Evolutionary conservation across 345 rosid species (phyloP), one percentile per base, ranked within the genome.

Genomic region (Microcos paniculata): DNA sequence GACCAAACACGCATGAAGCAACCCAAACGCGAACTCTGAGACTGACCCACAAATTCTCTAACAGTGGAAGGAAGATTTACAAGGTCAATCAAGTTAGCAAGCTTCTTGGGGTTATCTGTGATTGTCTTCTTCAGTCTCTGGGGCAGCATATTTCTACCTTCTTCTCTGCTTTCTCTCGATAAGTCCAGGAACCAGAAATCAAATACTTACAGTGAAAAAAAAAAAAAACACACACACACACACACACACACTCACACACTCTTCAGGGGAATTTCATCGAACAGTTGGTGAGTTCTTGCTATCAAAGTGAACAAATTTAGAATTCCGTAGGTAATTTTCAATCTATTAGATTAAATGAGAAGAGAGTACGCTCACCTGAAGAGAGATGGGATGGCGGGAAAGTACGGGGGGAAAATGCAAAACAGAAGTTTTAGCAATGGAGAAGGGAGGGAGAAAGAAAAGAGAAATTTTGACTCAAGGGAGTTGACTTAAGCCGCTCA

Each of bases 1-100:
- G 97, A 89, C 98, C 97, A 96, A 51, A 91, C 92, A 78, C 86
- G 84, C 89, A 85, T 87, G 90, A 96, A 90, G 82, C 96, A 93
- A 53, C 94, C 96, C 82, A 96, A 77, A 35, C 91, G 98, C 74
- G 98, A 96, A 79, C 80, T 88, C 81, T 87, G 97, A 78, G 99
- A 92, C 80, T 88, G 97, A 8, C 98, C 99, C 81, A 92, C 90
- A 70, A 93, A 96, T 6, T 96, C 94, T 45, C 98, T 80, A 11
- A 93, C 85, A 1, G 91, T 84, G 1, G 94, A 90, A 76, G 98
- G 97, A 62, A 96, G 92, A 82, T 93, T 96, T 21, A 90, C 92
- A 35, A 93, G 95, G 89, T 93, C 97, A 73, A 92, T 90, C 75
- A 96, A 82, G 80, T 88, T 84, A 38, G 89, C 94, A 62, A 92